Conservation (phyloP, 1,284 basidiomycete genomes). For the Fomitopsis schrenkii region DNA sequence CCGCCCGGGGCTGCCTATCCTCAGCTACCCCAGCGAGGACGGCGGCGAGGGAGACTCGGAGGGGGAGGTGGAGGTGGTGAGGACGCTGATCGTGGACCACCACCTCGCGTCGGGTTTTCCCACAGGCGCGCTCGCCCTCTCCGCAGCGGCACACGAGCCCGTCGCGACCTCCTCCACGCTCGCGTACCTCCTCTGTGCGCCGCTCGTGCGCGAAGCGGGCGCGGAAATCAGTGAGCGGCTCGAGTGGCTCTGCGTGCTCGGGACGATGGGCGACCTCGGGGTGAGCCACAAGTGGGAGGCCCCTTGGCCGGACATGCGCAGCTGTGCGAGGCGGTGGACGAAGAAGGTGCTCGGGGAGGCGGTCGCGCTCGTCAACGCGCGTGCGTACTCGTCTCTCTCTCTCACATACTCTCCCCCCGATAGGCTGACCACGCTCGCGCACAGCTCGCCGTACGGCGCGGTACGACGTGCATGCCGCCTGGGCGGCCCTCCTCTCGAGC, state of each 20-base stretch:
- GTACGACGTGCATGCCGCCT: constrained; percentile 22
- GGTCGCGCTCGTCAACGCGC: constrained; percentile 30
- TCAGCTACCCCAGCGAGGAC: constrained; percentile 4
- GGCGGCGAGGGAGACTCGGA: not conserved
- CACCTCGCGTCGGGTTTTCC: constrained; percentile 29
- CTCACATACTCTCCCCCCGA: not conserved
- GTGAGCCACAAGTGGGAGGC: constrained; percentile 24
- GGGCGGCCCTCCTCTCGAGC: constrained; percentile 20
- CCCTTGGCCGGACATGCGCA: constrained; percentile 25
- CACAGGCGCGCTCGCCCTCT: constrained; percentile 21
- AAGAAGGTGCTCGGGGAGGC: constrained; percentile 28
- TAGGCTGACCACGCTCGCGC: not conserved
- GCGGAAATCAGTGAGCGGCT: constrained; percentile 7
- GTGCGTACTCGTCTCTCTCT: constrained; percentile 11
- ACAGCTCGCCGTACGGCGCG: constrained; percentile 20
- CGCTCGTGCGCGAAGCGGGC: constrained; percentile 9
- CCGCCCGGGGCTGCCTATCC: constrained; percentile 22
- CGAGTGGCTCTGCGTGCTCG: constrained; percentile 27
- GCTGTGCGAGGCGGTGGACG: constrained; percentile 23
- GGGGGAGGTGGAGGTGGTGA: constrained; percentile 1
- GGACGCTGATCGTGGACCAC: constrained; percentile 29
- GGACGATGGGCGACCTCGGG: constrained; percentile 30
- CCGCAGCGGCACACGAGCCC: constrained; percentile 23
- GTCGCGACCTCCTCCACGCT: constrained; percentile 28
- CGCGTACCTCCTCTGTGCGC: constrained; percentile 24